phyloP scores from a whole-genome alignment of 2,329 filamentous ascomycete genomes.

The Rosellinia necatrix region DNA sequence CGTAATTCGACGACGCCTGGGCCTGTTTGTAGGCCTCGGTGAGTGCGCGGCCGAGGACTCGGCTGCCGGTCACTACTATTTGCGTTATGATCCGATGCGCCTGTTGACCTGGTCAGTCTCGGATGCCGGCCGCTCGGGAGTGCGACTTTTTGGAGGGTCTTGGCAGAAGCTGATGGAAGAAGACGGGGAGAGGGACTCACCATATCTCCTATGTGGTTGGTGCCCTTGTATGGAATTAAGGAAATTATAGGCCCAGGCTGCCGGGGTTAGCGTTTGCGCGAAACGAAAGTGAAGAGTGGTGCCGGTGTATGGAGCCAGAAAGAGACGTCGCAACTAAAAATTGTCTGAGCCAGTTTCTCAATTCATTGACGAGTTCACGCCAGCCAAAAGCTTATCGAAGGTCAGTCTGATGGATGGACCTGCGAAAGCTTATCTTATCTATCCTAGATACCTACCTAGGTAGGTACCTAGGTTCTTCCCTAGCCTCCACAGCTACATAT shows the following conservation, averaged over 20 bases:
- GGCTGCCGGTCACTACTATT: conserved; percentile 86
- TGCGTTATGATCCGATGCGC: conserved; percentile 94
- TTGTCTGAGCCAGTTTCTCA: conserved; percentile 26
- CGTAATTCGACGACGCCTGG: conserved; percentile 81
- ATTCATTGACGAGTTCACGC: neutral
- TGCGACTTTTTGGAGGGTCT: neutral
- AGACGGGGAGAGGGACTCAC: conserved; percentile 14
- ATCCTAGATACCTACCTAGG: too few relatives aligned
- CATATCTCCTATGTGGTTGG: conserved; percentile 13
- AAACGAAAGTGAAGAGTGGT: neutral
- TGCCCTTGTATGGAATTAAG: neutral
- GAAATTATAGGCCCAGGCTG: neutral
- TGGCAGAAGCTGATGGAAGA: neutral
- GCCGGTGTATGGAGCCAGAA: conserved; percentile 9
- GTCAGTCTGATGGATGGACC: too few relatives aligned
- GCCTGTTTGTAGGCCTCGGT: conserved; percentile 95
- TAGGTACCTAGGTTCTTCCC: neutral
- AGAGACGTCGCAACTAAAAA: conserved; percentile 34
- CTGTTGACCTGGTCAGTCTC: conserved; percentile 50
- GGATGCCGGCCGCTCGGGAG: neutral
- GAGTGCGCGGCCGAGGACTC: conserved; percentile 92
- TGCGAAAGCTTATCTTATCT: too few relatives aligned
- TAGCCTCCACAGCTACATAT: too few relatives aligned
- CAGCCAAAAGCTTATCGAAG: conserved; percentile 15
- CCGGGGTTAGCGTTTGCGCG: neutral